Evolutionary conservation across 495 filamentous ascomycete species (phyloP), one percentile per base, ranked within the genome.

Genomic region (Xylaria bambusicola): DNA sequence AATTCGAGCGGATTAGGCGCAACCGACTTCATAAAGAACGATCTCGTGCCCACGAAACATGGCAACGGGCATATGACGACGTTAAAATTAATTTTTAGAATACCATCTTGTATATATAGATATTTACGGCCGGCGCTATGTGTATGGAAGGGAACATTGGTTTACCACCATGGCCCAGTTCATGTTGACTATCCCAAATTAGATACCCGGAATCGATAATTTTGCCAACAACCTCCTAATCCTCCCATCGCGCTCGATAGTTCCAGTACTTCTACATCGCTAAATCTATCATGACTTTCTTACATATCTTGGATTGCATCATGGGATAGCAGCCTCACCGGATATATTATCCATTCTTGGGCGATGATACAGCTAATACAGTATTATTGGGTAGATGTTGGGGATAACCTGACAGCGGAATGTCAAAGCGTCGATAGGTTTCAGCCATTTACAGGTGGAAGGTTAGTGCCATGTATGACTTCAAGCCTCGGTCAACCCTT

Each of bases 391-490:
- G n/a, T n/a, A n/a, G n/a, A n/a, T n/a, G n/a, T n/a, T n/a, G 35
- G 9, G 23, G 24, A 13, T 54, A n/a, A 20, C 38, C 10, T 5
- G 29, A 33, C 29, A 5, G 10, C 29, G 5, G 10, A 33, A 10
- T 33, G 40, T 33, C 52, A 31, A 41, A 42, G 21, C 38, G 17
- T 31, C 10, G 35, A 12, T 20, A 31, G 20, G 36, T 42, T 44
- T 54, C 52, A 54, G 24, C 36, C 52, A 53, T 15, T 27, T 4
- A 41, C 7, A 41, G 27, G 33, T 3, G 35, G 35, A 53, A 41
- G 20, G 31, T 21, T 33, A 33, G 5, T 10, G 29, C 5, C 10
- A 5, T 33, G 29, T 33, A 33, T 10, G 18, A n/a, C n/a, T 51
- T 5, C 6, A 12, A 51, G 40, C 21, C 35, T 26, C 2, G 26